A percentile compares a stretch with the other conserved stretches of the same genome.
Evolutionary conservation across 2,329 filamentous ascomycete species (phyloP).

Genomic region (Plectosphaerella cucumerina): DNA sequence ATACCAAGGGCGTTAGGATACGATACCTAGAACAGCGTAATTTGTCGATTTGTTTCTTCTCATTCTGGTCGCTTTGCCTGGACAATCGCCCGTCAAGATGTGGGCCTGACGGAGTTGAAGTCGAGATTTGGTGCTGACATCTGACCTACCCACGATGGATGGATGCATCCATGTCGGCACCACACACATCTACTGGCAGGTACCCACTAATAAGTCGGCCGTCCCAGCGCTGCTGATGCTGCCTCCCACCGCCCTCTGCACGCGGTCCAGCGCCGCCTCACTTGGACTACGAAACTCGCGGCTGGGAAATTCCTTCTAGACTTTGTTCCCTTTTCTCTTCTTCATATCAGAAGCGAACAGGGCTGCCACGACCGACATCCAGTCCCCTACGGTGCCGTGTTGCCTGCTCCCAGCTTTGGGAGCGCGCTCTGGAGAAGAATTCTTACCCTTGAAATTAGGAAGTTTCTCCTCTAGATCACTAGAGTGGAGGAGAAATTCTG

Average conservation of each 20-base stretch:
- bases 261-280: constrained; percentile 15
- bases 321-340: constrained; percentile 37
- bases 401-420: constrained; percentile 47
- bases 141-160: no score
- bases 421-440: constrained; percentile 54
- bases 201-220: no score
- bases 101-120: no score
- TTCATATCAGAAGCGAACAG: constrained; percentile 59
- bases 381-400: constrained; percentile 56
- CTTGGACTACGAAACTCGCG: constrained; percentile 1
- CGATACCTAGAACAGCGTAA: no score
- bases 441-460: constrained; percentile 56
- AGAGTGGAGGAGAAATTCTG: constrained; percentile 53
- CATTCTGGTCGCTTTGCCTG: no score
- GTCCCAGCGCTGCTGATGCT: no score
- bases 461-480: constrained; percentile 43
- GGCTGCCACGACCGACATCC: constrained; percentile 62
- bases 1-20: no score
- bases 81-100: no score
- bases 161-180: no score
- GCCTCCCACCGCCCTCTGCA: constrained; percentile 3
- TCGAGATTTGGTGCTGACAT: no score
- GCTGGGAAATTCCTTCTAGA: constrained; percentile 23
- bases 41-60: no score
- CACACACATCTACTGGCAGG: no score